A percentile compares a stretch with the other conserved stretches of the same genome.
phyloP scores from a whole-genome alignment of 768 basidiomycete species.

The Russula emetica region DNA sequence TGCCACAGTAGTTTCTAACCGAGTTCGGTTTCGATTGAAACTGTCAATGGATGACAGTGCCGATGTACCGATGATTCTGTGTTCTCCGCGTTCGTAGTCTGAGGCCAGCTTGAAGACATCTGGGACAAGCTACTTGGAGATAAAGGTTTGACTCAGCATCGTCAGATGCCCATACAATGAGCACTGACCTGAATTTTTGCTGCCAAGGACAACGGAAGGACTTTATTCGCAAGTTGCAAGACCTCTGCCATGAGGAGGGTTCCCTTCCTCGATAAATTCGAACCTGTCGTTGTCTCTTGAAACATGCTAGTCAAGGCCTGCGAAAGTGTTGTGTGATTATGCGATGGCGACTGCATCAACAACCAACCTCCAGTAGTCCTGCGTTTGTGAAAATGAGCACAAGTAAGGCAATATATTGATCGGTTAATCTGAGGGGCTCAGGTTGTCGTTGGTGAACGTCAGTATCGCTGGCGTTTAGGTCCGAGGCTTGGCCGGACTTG shows the following conservation, averaged over 20 bases:
- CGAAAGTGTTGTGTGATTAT: not conserved
- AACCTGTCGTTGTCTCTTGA: constrained; percentile 70
- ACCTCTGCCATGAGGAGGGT: constrained; percentile 89
- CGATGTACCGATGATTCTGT: constrained; percentile 78
- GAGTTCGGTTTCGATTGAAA: constrained; percentile 82
- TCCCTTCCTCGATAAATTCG: constrained; percentile 80
- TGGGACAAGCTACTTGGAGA: constrained; percentile 61
- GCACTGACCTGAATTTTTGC: constrained; percentile 72
- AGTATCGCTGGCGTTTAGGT: constrained; percentile 29
- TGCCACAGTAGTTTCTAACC: constrained; percentile 46
- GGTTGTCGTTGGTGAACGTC: constrained; percentile 36
- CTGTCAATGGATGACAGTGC: constrained; percentile 87
- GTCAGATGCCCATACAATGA: not conserved
- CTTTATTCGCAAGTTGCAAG: constrained; percentile 80
- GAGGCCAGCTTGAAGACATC: constrained; percentile 80
- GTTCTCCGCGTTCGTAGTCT: constrained; percentile 69
- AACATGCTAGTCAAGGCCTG: constrained; percentile 85
- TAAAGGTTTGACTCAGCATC: constrained; percentile 3
- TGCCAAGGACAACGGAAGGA: constrained; percentile 76
- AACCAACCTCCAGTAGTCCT: constrained; percentile 78
- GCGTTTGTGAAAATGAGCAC: constrained; percentile 81
- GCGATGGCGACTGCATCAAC: constrained; percentile 2
- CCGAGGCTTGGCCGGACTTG: constrained; percentile 24
- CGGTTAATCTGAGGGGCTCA: constrained; percentile 76
- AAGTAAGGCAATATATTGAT: constrained; percentile 87